Base-by-base conservation (phyloP, 352 stramenopile genomes). In the Globisporangium heterothallicum region DNA sequence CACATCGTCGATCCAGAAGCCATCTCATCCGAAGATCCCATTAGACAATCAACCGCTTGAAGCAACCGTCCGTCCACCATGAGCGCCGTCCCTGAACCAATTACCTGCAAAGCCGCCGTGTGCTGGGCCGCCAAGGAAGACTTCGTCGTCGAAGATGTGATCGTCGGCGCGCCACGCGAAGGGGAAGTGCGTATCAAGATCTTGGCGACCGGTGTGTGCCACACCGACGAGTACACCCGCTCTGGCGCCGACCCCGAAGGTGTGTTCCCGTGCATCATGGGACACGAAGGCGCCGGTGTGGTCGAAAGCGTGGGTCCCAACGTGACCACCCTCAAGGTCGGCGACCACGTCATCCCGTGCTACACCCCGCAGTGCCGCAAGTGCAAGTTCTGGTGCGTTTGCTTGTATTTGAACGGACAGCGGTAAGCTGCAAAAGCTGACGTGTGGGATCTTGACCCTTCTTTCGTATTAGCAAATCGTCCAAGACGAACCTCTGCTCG, bases 301-400 rank as follows among this genome's bases (percentile, higher is more conserved):
- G 84, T 94, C 49, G 84, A 94, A 57, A 92, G 81, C 58, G 79
- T 92, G 6, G 84, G 82, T 3, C 68, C 71, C 9, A 71, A 88
- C 38, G 84, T 94, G 38, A 94, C 79, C 8, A 78, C 68, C 22
- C 38, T 94, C 49, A 82, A 94, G 66, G 81, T 90, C 38, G 84
- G 84, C 44, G 84, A 94, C 67, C 78, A 98, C 61, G 93, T 98
- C 30, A 95, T 99, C 64, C 96, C 96, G 32, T 98, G 92, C 77
- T 99, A 98, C 72, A 97, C 86, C 49, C 86, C 88, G 47, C 78
- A 95, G 62, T 95, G 84, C 75, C 79, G 79, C 65, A 89, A 90
- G 43, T 93, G 82, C 74, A 93, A 93, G 64, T 93, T 93, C 59
- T 93, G 82, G 70, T 82, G 44, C 43, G 68, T 68, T 22, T 52